Conservation (phyloP, 2,329 filamentous ascomycete genomes). For the Alternaria angustiovoidea region DNA sequence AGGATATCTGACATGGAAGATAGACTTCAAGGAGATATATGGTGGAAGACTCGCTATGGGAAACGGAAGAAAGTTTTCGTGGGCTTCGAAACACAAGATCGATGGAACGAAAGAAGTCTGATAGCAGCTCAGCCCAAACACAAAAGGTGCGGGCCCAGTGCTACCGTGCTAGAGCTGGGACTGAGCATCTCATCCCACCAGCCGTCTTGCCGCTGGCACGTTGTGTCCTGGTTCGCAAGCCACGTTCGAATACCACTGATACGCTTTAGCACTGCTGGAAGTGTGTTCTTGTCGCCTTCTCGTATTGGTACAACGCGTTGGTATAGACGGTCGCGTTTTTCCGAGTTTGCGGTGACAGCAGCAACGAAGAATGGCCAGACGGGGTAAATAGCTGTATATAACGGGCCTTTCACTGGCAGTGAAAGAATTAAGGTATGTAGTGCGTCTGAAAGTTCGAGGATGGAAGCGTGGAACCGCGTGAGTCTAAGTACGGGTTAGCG, state of each 20-base stretch:
- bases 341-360: slow-evolving; percentile 41
- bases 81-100: neutral
- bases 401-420: slow-evolving; percentile 41
- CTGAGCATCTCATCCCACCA: slow-evolving; percentile 49
- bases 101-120: neutral
- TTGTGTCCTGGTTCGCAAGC: slow-evolving; percentile 41
- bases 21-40: neutral
- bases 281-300: slow-evolving; percentile 44
- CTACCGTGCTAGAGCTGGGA: slow-evolving; percentile 37
- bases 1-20: neutral
- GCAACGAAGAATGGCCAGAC: slow-evolving; percentile 47
- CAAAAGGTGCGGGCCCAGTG: slow-evolving; percentile 20
- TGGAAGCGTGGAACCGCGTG: slow-evolving; percentile 42
- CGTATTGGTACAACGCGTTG: slow-evolving; percentile 43
- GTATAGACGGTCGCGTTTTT: slow-evolving; percentile 43
- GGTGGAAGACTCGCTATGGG: neutral
- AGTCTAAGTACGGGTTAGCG: slow-evolving; percentile 25
- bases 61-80: neutral
- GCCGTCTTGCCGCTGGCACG: slow-evolving; percentile 29
- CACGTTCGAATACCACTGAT: slow-evolving; percentile 41
- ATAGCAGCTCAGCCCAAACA: slow-evolving; percentile 23
- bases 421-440: slow-evolving; percentile 36
- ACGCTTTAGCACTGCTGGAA: slow-evolving; percentile 41
- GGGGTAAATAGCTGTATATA: slow-evolving; percentile 46
- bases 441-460: slow-evolving; percentile 39